Base-by-base conservation (phyloP, 2,329 filamentous ascomycete genomes). In the Parastagonospora nodorum region DNA sequence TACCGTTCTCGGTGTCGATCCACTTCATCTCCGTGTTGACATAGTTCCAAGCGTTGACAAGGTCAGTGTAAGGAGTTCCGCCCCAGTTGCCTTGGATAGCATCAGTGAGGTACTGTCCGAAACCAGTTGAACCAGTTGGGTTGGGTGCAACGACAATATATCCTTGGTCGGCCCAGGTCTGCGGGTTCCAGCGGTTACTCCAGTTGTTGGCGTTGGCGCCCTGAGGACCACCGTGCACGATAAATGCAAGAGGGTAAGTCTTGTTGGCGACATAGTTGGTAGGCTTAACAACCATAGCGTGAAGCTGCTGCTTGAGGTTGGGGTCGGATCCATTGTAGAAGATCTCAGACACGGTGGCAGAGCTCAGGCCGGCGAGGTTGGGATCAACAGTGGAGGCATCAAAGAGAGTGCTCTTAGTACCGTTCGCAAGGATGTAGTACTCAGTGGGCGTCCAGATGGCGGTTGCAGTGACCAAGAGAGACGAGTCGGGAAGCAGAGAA, bases 161-260 rank as follows among this genome's bases (percentile, higher is more conserved):
- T 37, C 91, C 91, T 73, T 93, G 89, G 69, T 95, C 90, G 6
- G 91, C 90, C 71, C 90, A 95, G 12, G 92, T 81, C 54, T 89
- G 89, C 2, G 88, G 86, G 71, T 95, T 95, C 91, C 91, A 96
- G 24, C 90, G 80, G 4, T 87, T 91, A 67, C 84, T 88, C 89
- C 90, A 95, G 35, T 80, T 78, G 64, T 94, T 88, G 14, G 71
- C 77, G 85, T 88, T 92, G 0, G 88, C 82, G 19, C 86, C 84
- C 68, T 94, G 89, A 0, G 90, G 90, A 1, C 91, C 91, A 53
- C 91, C 91, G 69, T 96, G 91, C 51, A 95, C 88, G 47, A 92
- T 78, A 70, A 91, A 87, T 1, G 87, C 84, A 6, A 96, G 79
- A 0, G 90, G 91, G 66, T 93, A 95, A 54, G 85, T 91, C 72